Evolutionary conservation across 129 eudicot species (phyloP).

Genomic region (Escallonia herrerae): DNA sequence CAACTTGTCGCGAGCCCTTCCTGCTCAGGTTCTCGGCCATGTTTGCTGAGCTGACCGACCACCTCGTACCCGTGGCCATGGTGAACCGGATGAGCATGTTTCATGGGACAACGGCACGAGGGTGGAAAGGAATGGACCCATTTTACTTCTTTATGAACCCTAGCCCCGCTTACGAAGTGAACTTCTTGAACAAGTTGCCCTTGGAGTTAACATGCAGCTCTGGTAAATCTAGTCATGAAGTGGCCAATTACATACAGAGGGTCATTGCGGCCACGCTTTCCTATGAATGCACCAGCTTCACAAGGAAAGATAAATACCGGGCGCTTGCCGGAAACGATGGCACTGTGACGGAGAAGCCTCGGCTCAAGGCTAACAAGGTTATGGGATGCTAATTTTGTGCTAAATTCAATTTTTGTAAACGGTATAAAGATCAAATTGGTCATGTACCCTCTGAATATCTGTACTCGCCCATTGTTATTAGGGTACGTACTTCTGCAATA

Average conservation of each 20-base stretch:
- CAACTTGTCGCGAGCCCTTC: slow-evolving; percentile 37
- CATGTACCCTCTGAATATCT: too few species aligned
- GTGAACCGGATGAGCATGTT: slow-evolving; percentile 14
- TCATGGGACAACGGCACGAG: slow-evolving; percentile 34
- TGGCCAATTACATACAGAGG: slow-evolving; percentile 19
- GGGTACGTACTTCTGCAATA: too few species aligned
- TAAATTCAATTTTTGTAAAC: too few species aligned
- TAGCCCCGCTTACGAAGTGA: slow-evolving; percentile 19
- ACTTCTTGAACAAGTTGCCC: slow-evolving; percentile 25
- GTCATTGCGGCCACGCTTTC: slow-evolving; percentile 12
- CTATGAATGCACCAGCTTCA: slow-evolving; percentile 14
- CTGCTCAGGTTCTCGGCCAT: slow-evolving; percentile 24
- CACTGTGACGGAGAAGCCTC: slow-evolving; percentile 8
- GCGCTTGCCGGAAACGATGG: slow-evolving; percentile 20
- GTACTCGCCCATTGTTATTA: too few species aligned
- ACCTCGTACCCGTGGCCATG: slow-evolving; percentile 32
- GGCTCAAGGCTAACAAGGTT: slow-evolving; percentile 1
- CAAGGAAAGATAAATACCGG: slow-evolving; percentile 16
- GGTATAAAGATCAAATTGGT: too few species aligned
- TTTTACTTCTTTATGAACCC: slow-evolving; percentile 34
- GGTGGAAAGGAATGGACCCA: slow-evolving; percentile 33
- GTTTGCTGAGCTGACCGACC: slow-evolving; percentile 32
- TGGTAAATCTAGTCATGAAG: slow-evolving; percentile 15
- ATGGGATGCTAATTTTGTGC: background rate
- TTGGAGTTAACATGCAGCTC: slow-evolving; percentile 11